A percentile compares a stretch with the other conserved stretches of the same genome.
Evolutionary conservation across 140 eudicot genomes (phyloP).

Genomic region (Bidens hawaiensis): DNA sequence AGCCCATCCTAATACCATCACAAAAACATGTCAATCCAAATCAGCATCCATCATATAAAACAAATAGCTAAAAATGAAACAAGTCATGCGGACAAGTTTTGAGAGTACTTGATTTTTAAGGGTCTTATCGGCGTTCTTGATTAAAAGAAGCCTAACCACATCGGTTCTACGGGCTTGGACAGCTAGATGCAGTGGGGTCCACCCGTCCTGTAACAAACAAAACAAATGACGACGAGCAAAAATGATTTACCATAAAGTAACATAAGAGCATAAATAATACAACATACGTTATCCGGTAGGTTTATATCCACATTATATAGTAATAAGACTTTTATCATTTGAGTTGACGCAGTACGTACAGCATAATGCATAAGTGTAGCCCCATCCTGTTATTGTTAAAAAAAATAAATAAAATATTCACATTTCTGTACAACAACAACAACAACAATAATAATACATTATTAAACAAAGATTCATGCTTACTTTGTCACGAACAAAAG

Average conservation of each 20-base stretch:
- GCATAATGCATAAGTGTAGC: conserved; percentile 99
- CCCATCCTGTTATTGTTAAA: conserved; percentile 55
- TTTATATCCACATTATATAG: conserved; percentile 87
- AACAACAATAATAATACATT: neutral
- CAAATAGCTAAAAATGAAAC: neutral
- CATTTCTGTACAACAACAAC: neutral
- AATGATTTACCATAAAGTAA: conserved; percentile 5
- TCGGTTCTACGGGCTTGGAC: conserved; percentile 93
- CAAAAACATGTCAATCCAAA: neutral
- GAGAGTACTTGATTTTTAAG: conserved; percentile 55
- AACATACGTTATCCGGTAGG: conserved; percentile 76
- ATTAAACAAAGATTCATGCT: conserved; percentile 20
- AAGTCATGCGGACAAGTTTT: too few species aligned
- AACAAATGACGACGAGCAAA: neutral
- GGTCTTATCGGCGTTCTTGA: conserved; percentile 82
- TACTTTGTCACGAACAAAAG: conserved; percentile 84
- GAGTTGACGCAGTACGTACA: conserved; percentile 69
- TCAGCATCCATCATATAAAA: neutral
- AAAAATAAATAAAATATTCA: neutral
- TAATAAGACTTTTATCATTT: conserved; percentile 75
- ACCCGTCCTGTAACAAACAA: conserved; percentile 62
- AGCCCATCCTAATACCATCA: conserved; percentile 69
- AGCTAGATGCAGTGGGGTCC: conserved; percentile 96
- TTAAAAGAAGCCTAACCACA: conserved; percentile 71
- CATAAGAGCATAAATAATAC: neutral